Conservation (phyloP, 768 basidiomycete species). For the Pisolithus albus region DNA sequence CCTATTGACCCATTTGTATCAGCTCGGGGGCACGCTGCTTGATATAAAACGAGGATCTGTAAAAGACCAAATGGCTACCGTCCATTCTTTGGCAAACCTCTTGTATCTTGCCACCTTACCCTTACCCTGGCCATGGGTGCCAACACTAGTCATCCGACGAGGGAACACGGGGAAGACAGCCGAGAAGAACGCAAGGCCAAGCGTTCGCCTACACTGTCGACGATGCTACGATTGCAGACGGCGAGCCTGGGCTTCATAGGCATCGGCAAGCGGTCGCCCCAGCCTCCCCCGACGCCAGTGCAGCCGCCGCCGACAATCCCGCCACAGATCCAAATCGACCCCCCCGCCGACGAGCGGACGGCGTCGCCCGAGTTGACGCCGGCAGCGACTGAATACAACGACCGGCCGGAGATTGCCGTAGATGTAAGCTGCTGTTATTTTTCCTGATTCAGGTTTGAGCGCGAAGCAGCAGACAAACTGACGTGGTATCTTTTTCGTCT, state of each 20-base stretch:
- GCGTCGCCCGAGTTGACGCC: slow-evolving; percentile 18
- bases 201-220: slow-evolving; percentile 19
- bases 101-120: background rate
- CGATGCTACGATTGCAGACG: slow-evolving; percentile 21
- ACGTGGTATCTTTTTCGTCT: background rate
- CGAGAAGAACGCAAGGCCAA: slow-evolving; percentile 19
- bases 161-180: slow-evolving; percentile 15
- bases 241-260: slow-evolving; percentile 24
- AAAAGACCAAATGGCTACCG: background rate
- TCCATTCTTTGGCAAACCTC: background rate
- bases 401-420: slow-evolving; percentile 22
- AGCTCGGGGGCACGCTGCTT: slow-evolving; percentile 4
- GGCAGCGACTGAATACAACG: slow-evolving; percentile 14
- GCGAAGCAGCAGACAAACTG: slow-evolving; percentile 8
- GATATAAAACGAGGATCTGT: slow-evolving; percentile 9
- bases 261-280: slow-evolving; percentile 25
- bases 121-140: slow-evolving; percentile 17
- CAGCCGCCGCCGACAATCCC: slow-evolving; percentile 7
- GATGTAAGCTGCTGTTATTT: slow-evolving; percentile 8
- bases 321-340: slow-evolving; percentile 6
- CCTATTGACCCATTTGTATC: slow-evolving; percentile 16
- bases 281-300: slow-evolving; percentile 22
- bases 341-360: slow-evolving; percentile 8
- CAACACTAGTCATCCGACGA: slow-evolving; percentile 20
- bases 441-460: background rate